phyloP scores from a whole-genome alignment of 2,329 filamentous ascomycete species.

The Fusarium goolgardi region DNA sequence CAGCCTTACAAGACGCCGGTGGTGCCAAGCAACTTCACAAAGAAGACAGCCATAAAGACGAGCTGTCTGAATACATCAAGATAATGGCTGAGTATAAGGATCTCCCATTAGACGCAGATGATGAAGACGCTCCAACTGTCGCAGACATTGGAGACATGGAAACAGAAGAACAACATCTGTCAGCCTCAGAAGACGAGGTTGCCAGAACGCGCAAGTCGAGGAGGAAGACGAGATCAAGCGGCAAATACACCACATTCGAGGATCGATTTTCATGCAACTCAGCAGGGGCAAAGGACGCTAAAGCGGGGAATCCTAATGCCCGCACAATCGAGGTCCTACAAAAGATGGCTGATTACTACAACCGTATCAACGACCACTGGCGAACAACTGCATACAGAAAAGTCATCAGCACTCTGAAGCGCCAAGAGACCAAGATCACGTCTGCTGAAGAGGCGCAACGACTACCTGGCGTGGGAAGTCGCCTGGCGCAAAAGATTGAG shows the following conservation, averaged over 20 bases:
- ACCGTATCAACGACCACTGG: constrained; percentile 80
- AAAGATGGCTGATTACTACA: constrained; percentile 83
- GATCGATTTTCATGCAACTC: constrained; percentile 67
- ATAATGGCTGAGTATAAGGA: constrained; percentile 70
- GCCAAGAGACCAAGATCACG: constrained; percentile 70
- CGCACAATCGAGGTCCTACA: constrained; percentile 81
- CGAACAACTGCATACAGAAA: constrained; percentile 80
- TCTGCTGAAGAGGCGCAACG: constrained; percentile 76
- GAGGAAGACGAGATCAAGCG: constrained; percentile 34
- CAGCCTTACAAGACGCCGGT: background rate
- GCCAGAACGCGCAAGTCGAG: constrained; percentile 32
- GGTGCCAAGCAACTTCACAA: background rate
- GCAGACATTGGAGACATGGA: constrained; percentile 26
- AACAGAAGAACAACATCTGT: constrained; percentile 28
- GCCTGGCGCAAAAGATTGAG: constrained; percentile 86
- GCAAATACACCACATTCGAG: constrained; percentile 54
- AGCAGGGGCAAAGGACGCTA: constrained; percentile 59
- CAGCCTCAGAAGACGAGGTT: constrained; percentile 43
- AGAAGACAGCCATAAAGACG: constrained; percentile 56
- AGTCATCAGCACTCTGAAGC: constrained; percentile 77
- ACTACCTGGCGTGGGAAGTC: constrained; percentile 75
- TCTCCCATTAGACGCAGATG: constrained; percentile 65
- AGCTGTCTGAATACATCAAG: constrained; percentile 72
- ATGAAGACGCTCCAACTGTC: constrained; percentile 56
- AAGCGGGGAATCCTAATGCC: constrained; percentile 73